These are phyloP conservation scores for Naganishia cerealis DNA, from an alignment of 1,284 basidiomycete genomes.

Conservation along the genomic window DNA sequence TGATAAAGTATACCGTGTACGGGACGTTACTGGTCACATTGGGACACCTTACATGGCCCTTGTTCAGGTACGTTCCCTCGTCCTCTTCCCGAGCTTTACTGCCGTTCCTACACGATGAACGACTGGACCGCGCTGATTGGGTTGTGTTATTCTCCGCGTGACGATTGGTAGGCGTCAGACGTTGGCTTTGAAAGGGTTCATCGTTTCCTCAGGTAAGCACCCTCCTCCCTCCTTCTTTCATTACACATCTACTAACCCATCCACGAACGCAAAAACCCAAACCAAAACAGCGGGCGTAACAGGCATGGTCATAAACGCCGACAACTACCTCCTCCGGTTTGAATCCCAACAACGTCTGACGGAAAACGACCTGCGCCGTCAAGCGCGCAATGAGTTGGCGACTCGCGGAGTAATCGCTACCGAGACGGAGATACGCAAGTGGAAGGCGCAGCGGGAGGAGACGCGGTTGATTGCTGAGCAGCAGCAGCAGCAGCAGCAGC, in stretches of 20 bases:
- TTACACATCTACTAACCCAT: background rate
- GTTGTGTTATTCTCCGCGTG: slow-evolving; percentile 9
- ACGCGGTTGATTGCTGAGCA: slow-evolving; percentile 34
- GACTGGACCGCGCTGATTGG: background rate
- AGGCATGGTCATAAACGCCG: slow-evolving; percentile 72
- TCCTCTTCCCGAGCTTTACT: slow-evolving; percentile 4
- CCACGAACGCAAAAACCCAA: background rate
- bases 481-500: slow-evolving; percentile 1
- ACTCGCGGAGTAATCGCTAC: slow-evolving; percentile 72
- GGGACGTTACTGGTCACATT: slow-evolving; percentile 66
- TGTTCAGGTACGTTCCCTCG: slow-evolving; percentile 63
- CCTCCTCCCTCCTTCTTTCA: slow-evolving; percentile 54
- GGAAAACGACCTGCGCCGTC: slow-evolving; percentile 68
- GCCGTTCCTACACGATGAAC: background rate
- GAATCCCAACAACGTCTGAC: slow-evolving; percentile 65
- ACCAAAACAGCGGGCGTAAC: slow-evolving; percentile 60
- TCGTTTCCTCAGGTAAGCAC: slow-evolving; percentile 52
- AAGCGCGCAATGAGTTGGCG: slow-evolving; percentile 73
- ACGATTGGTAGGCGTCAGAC: slow-evolving; percentile 65
- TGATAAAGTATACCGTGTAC: slow-evolving; percentile 59
- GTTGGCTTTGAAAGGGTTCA: slow-evolving; percentile 74
- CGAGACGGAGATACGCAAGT: slow-evolving; percentile 76
- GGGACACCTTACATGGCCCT: slow-evolving; percentile 73
- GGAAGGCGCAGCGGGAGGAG: slow-evolving; percentile 62
- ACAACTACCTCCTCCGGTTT: slow-evolving; percentile 69